Conservation (phyloP, 345 rosid genomes). For the Eucalyptus dawsonii region DNA sequence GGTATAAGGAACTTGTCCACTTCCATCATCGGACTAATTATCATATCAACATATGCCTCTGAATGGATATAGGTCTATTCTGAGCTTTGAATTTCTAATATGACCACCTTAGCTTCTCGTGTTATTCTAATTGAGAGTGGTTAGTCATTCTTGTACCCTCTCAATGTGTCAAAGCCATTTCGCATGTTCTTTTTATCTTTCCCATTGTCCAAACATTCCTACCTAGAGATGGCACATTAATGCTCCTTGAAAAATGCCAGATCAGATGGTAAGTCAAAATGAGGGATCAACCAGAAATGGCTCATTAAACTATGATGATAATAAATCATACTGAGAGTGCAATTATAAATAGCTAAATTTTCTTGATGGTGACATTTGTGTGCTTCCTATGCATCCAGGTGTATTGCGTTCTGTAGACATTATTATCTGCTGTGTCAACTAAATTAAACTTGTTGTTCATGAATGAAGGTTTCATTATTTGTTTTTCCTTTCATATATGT, state of each 20-base stretch:
- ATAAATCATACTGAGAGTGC: neutral
- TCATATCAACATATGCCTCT: neutral
- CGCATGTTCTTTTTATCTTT: neutral
- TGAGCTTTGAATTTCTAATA: too few species aligned
- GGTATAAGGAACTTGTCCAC: neutral
- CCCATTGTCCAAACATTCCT: neutral
- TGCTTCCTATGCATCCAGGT: neutral
- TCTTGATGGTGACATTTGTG: neutral
- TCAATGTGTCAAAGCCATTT: neutral
- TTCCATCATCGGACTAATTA: neutral
- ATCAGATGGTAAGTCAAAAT: neutral
- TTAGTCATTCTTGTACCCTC: too few species aligned
- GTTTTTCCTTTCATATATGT: neutral
- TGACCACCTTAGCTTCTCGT: too few species aligned
- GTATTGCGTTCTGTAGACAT: neutral
- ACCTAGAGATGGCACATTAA: neutral
- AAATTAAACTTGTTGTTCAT: neutral
- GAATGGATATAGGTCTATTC: neutral
- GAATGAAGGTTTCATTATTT: neutral
- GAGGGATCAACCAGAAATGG: neutral
- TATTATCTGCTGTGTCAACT: neutral
- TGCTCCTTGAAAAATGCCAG: neutral
- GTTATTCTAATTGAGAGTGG: too few species aligned
- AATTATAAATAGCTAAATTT: neutral
- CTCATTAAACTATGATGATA: neutral